Conservation (phyloP, 345 rosid genomes). For the rapeseed (Brassica napus) region Da-Ae NC_063436.1:36778501-36779000, state of each 20-base stretch:
- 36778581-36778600: constrained; percentile 62
- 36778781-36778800: constrained; percentile 53
- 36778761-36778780: constrained; percentile 65
- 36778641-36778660: constrained; percentile 79
- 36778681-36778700: neutral
- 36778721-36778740: neutral
- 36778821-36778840: constrained; percentile 67
- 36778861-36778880: constrained; percentile 52
- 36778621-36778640: constrained; percentile 66
- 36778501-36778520: constrained; percentile 32
- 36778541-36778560: neutral
- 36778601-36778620: constrained; percentile 73
- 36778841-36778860: constrained; percentile 54
- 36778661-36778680: constrained; percentile 27
- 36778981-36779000: too few species aligned
- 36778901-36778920: neutral
- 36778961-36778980: too few species aligned
- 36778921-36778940: constrained; percentile 11
- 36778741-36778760: neutral
- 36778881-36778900: constrained; percentile 4
- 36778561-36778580: neutral
- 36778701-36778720: neutral
- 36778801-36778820: constrained; percentile 79
- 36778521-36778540: neutral
- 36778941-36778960: neutral